Conservation (phyloP, 2,329 filamentous ascomycete genomes). For the Zymoseptoria crescenta region DNA sequence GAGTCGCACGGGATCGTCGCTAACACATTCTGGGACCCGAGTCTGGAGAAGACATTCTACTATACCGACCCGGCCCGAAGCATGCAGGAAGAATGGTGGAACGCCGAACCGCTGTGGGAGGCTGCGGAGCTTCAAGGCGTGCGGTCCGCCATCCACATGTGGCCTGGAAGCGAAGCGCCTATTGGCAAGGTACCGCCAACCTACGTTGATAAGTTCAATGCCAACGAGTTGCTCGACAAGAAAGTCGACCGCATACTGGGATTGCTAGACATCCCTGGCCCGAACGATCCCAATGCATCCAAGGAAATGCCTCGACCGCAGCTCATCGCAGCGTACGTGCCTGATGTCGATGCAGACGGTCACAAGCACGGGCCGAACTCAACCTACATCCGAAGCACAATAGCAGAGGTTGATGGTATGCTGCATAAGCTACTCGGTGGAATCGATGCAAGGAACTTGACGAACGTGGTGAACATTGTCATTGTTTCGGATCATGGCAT, state of each 20-base stretch:
- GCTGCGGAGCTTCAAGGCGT: constrained; percentile 79
- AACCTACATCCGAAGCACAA: constrained; percentile 76
- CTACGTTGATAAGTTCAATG: constrained; percentile 79
- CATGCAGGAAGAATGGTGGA: constrained; percentile 85
- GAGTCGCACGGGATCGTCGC: constrained; percentile 89
- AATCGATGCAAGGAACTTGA: constrained; percentile 73
- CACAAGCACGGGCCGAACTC: constrained; percentile 90
- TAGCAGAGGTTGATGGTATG: constrained; percentile 74
- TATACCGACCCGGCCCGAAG: constrained; percentile 72
- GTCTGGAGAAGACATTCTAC: constrained; percentile 69
- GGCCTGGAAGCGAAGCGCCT: constrained; percentile 90
- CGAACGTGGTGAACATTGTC: constrained; percentile 82
- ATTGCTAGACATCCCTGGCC: constrained; percentile 76
- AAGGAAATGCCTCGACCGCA: constrained; percentile 61
- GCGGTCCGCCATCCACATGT: constrained; percentile 87
- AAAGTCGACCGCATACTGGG: constrained; percentile 75
- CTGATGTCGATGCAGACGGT: constrained; percentile 79
- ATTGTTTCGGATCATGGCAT: constrained; percentile 98
- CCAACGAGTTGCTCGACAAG: constrained; percentile 60
- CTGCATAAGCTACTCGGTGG: constrained; percentile 67
- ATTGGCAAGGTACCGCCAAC: constrained; percentile 67
- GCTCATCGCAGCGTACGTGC: constrained; percentile 89
- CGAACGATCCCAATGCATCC: constrained; percentile 44
- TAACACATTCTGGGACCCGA: constrained; percentile 89
- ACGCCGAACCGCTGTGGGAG: constrained; percentile 84